Conservation (phyloP, 2,329 filamentous ascomycete genomes). For the Fusarium abutilonis region DNA sequence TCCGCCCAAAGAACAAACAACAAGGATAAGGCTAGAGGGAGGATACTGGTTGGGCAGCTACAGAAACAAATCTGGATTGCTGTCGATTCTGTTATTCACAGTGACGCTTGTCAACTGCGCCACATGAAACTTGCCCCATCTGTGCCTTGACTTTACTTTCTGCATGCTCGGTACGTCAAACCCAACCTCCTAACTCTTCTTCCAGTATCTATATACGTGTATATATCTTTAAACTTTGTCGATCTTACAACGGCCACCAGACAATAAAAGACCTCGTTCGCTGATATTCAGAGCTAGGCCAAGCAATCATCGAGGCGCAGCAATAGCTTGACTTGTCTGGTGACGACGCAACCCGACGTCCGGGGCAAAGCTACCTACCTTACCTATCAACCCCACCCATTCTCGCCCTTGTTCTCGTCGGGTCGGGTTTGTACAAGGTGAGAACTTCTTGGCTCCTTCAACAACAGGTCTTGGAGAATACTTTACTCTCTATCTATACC, state of each 20-base stretch:
- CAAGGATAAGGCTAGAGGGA: not conserved
- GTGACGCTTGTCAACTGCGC: conserved; percentile 25
- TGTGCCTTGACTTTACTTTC: conserved; percentile 8
- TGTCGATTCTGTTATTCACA: conserved; percentile 2
- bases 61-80: not conserved
- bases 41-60: conserved; percentile 29
- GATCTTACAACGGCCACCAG: conserved; percentile 5
- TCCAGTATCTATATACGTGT: not conserved
- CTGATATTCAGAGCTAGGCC: conserved; percentile 18
- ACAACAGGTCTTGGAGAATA: conserved; percentile 16
- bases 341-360: conserved; percentile 32
- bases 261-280: conserved; percentile 6
- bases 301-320: conserved; percentile 34
- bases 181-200: conserved; percentile 7
- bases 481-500: not conserved
- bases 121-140: conserved; percentile 19
- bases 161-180: conserved; percentile 4
- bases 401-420: conserved; percentile 11
- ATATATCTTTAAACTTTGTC: not conserved
- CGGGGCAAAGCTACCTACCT: conserved; percentile 9
- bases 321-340: conserved; percentile 26
- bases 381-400: conserved; percentile 32
- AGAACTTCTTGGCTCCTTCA: conserved; percentile 35
- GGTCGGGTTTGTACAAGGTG: conserved; percentile 5
- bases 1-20: conserved; percentile 12